Base-by-base conservation (phyloP, 495 filamentous ascomycete genomes). In the Podospora bellae-mahoneyi region DNA sequence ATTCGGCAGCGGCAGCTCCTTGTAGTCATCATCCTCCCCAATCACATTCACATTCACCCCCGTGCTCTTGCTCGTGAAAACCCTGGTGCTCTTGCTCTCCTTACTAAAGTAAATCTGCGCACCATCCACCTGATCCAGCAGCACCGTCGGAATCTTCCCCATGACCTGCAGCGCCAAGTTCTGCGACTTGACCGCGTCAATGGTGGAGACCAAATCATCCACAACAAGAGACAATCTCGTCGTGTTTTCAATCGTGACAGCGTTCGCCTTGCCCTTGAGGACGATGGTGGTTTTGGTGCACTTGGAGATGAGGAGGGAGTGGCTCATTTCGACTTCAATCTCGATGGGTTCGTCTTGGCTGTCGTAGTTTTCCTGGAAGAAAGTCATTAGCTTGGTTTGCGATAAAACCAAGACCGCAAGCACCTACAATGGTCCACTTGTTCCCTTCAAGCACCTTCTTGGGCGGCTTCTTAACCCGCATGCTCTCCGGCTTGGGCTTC, bases 401-500 rank as follows among this genome's bases (percentile, higher is more conserved):
- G 20, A 23, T 32, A 32, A 32, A 32, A 32, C 4, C 7, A 32
- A 32, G 7, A 32, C 7, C 30, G 7, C 30, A 4, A 10, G 15
- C 13, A 19, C 79, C 71, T 80, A 91, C 89, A 72, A 99, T 86
- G 64, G 90, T 84, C 96, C 96, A 99, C 79, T 97, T 97, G 78
- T 91, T 97, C 68, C 94, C 93, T 68, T 97, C 93, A 7, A 98
- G 86, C 70, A 94, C 92, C 84, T 93, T 97, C 78, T 89, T 92
- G 9, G 92, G 87, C 44, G 92, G 93, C 83, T 94, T 97, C 83
- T 96, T 97, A 16, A 89, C 85, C 26, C 93, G 92, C 91, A 99
- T 92, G 78, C 85, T 92, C 77, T 96, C 90, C 16, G 95, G 95
- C 83, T 99, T 99, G 28, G 93, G 93, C 81, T 95, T 97, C 81